These are phyloP conservation scores for Tetradesmus obliquus DNA, from an alignment of 139 green algal genomes.

Conservation along the genomic window DNA sequence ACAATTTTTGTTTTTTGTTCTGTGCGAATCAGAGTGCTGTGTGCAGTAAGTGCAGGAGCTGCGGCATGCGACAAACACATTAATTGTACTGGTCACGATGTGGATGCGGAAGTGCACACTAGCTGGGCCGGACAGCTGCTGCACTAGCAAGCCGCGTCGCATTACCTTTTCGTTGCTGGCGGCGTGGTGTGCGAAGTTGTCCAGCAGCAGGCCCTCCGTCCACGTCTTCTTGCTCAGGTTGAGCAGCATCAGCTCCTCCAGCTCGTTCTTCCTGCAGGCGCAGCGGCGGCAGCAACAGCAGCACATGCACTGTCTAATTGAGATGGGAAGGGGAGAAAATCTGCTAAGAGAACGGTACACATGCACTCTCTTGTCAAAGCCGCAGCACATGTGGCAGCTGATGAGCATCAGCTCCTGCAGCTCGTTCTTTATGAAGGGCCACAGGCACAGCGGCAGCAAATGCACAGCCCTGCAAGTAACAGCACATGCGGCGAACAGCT, in stretches of 20 bases:
- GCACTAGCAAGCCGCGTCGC: neutral
- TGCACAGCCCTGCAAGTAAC: too few relatives aligned
- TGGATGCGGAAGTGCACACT: too few relatives aligned
- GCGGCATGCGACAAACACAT: too few relatives aligned
- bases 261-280: slow-evolving; percentile 91
- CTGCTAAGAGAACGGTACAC: neutral
- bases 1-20: neutral
- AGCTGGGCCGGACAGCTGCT: too few relatives aligned
- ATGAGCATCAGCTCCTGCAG: too few relatives aligned
- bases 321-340: too few relatives aligned
- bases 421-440: too few relatives aligned
- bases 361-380: neutral
- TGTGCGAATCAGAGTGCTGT: neutral
- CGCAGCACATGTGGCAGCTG: too few relatives aligned
- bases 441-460: too few relatives aligned
- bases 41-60: too few relatives aligned
- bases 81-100: too few relatives aligned
- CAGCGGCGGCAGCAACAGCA: neutral
- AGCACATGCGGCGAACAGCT: too few relatives aligned
- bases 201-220: slow-evolving; percentile 89
- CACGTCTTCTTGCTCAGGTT: slow-evolving; percentile 93
- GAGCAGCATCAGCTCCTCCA: slow-evolving; percentile 99
- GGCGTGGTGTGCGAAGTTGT: slow-evolving; percentile 62
- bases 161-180: slow-evolving; percentile 86
- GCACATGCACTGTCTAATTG: neutral